A percentile compares a stretch with the other conserved stretches of the same genome.
Conservation (phyloP, 768 basidiomycete species). For the Cyathus striatus region DNA sequence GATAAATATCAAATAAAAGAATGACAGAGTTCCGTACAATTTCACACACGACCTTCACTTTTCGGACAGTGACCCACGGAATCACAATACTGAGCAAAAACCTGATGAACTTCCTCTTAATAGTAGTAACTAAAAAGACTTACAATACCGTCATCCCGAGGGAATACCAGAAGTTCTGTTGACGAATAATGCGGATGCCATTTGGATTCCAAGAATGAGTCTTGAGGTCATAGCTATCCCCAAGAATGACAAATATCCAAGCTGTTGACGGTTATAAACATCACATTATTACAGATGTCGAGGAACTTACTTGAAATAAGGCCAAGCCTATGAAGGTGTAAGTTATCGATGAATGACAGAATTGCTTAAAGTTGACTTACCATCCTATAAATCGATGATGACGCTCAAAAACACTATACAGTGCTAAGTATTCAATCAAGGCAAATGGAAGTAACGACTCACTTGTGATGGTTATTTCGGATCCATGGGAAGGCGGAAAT, state of each 20-base stretch:
- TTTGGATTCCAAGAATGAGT: conserved; percentile 57
- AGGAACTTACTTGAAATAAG: conserved; percentile 44
- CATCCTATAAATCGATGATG: conserved; percentile 83
- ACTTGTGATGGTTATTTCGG: conserved; percentile 81
- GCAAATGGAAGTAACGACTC: conserved; percentile 17
- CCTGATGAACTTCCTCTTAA: conserved; percentile 3
- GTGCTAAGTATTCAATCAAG: not conserved
- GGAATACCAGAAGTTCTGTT: conserved; percentile 79
- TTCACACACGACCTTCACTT: conserved; percentile 74
- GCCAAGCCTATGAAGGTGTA: conserved; percentile 31
- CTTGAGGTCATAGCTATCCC: conserved; percentile 56
- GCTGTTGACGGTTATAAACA: conserved; percentile 19
- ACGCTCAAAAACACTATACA: conserved; percentile 66
- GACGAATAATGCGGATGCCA: conserved; percentile 49
- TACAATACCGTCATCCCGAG: conserved; percentile 72
- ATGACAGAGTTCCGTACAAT: conserved; percentile 44
- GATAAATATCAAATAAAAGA: not conserved
- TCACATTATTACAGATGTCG: not conserved
- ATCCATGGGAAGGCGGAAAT: conserved; percentile 74
- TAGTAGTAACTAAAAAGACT: conserved; percentile 10
- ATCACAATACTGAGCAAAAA: conserved; percentile 46
- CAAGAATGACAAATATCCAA: conserved; percentile 68
- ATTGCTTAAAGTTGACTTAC: conserved; percentile 26
- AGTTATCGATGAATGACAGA: not conserved
- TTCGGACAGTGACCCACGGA: conserved; percentile 74